Percentiles rank a stretch among this genome's conserved stretches.
Conservation (phyloP, 768 basidiomycete species). For the Macrolepiota fuliginosa region DNA sequence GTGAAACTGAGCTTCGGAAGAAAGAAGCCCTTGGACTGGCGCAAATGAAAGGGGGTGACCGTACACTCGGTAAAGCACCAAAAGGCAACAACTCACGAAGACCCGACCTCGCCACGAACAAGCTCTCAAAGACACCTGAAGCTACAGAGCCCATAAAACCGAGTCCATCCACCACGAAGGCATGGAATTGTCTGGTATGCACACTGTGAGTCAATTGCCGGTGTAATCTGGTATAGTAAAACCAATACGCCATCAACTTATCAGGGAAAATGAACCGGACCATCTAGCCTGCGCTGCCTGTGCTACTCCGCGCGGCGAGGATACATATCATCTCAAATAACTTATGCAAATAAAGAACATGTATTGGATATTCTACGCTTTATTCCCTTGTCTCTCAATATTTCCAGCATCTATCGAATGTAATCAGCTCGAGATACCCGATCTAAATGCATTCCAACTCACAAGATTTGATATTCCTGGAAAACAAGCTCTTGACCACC, state of each 20-base stretch:
- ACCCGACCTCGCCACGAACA: constrained; percentile 2
- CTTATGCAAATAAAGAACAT: background rate
- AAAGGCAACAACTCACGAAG: constrained; percentile 2
- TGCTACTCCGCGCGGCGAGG: constrained; percentile 47
- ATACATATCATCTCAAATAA: constrained; percentile 14
- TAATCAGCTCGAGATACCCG: background rate
- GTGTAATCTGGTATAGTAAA: background rate
- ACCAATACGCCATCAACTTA: constrained; percentile 5
- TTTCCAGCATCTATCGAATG: constrained; percentile 34
- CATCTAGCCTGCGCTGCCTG: constrained; percentile 67
- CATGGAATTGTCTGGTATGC: constrained; percentile 59
- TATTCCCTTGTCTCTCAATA: constrained; percentile 10
- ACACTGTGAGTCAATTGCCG: constrained; percentile 51
- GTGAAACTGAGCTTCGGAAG: constrained; percentile 42
- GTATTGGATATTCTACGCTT: background rate
- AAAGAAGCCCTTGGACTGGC: constrained; percentile 44
- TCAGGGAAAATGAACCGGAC: constrained; percentile 47
- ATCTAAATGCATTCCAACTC: constrained; percentile 18
- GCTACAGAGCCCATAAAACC: background rate
- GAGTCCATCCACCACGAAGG: background rate
- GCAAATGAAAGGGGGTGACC: constrained; percentile 24
- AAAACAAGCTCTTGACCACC: constrained; percentile 42
- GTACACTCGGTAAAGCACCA: constrained; percentile 20
- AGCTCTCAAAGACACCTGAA: constrained; percentile 8
- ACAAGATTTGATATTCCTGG: constrained; percentile 48